Base-by-base conservation (phyloP, 2,329 filamentous ascomycete species). In the Diatrype stigma region DNA sequence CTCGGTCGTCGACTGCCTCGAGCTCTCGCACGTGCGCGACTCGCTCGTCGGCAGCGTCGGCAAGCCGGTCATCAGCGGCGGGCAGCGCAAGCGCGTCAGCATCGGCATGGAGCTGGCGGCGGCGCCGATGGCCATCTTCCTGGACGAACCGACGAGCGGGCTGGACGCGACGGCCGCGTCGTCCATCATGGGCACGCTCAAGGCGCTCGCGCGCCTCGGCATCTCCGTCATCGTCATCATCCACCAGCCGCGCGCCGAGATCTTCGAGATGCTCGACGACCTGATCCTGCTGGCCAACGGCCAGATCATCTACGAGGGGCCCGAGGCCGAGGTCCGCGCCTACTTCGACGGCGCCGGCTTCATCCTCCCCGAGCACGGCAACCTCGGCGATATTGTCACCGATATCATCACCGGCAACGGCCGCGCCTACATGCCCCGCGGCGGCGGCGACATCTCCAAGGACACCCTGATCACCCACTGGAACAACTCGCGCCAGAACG, bases 381-480 rank as follows among this genome's bases (percentile, higher is more conserved):
- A 85, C 55, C 74, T 73, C 6, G 81, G 77, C 8, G 82, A 85
- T 54, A 70, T 79, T 1, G 72, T 84, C 22, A 81, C 81, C n/a
- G 81, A 85, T 48, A 83, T 84, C 55, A 77, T 84, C 57, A 80
- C 79, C 0, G 80, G 80, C 3, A 78, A 82, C 54, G 79, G 80
- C 1, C 67, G 72, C 14, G 61, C 69, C 12, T 82, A 82, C 64
- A 78, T 79, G 55, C 57, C 53, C 3, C 60, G 59, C 0, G 75
- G 74, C 4, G 10, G 26, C 10, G 26, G 74, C 4, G 73, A 79
- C 37, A 70, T 76, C 26, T 73, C 71, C 32, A 75, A 76, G 28
- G 69, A 76, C n/a, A 59, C 68, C 8, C 67, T 82, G 23, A 80
- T 81, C 23, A 65, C 72, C 0, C 61, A 77, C 57, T 82, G 78